Evolutionary conservation across 768 basidiomycete species (phyloP).

Genomic region (Obba rivulosa): DNA sequence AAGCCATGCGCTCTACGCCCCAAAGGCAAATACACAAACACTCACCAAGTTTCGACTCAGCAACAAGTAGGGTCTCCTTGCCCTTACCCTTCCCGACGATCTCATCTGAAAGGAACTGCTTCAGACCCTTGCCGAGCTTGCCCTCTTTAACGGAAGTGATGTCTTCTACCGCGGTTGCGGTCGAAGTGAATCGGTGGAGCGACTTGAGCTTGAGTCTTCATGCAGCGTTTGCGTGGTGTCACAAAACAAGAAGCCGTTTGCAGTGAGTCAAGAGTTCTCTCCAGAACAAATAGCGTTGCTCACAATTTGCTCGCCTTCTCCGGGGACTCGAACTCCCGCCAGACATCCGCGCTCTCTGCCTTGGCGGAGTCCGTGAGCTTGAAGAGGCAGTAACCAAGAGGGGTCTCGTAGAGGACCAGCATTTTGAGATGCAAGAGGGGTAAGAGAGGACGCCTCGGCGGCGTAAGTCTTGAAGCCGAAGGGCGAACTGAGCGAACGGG

Average conservation of each 20-base stretch:
- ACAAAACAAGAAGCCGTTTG: too few species aligned
- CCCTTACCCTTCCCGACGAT: constrained; percentile 86
- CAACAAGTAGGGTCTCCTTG: constrained; percentile 78
- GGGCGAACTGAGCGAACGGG: not conserved
- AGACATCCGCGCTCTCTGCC: constrained; percentile 78
- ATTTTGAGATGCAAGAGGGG: constrained; percentile 36
- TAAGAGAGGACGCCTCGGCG: not conserved
- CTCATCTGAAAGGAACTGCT: constrained; percentile 87
- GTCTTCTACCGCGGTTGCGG: constrained; percentile 95
- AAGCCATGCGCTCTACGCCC: too few species aligned
- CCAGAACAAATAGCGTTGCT: constrained; percentile 34
- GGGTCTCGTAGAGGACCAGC: constrained; percentile 95
- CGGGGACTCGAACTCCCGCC: constrained; percentile 90
- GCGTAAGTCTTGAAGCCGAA: constrained; percentile 1
- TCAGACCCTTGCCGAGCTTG: constrained; percentile 88
- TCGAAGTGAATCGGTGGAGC: constrained; percentile 93
- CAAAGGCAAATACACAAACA: constrained; percentile 7
- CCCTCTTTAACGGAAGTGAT: constrained; percentile 89
- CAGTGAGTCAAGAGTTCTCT: not conserved
- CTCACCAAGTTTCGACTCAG: constrained; percentile 88
- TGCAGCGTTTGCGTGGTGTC: too few species aligned
- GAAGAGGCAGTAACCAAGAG: constrained; percentile 97
- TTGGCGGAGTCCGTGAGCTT: constrained; percentile 89
- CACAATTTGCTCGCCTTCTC: constrained; percentile 91
- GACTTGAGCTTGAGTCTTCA: constrained; percentile 88